Conservation (phyloP, 176 grass and related monocot genomes). For the Olyra latifolia region DNA sequence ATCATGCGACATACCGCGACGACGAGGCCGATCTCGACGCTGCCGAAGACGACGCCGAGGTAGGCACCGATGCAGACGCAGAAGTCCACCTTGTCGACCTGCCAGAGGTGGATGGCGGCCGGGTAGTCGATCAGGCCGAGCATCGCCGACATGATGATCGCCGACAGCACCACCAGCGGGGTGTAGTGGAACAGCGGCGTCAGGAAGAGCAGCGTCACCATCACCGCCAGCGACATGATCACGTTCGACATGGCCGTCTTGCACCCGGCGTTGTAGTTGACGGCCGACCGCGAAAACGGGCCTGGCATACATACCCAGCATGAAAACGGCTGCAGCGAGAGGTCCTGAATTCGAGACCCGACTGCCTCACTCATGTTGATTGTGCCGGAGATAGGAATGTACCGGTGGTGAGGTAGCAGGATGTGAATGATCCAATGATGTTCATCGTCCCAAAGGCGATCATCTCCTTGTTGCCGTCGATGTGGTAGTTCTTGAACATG, state of each 20-base stretch:
- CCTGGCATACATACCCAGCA: conserved; percentile 16
- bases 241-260: conserved; percentile 97
- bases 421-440: conserved; percentile 80
- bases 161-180: conserved; percentile 85
- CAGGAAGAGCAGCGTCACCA: conserved; percentile 86
- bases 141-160: conserved; percentile 94
- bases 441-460: conserved; percentile 92
- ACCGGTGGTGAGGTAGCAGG: conserved; percentile 94
- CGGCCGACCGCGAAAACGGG: conserved; percentile 83
- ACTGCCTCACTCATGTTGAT: not conserved
- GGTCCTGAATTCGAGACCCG: not conserved
- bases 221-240: conserved; percentile 80
- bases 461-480: conserved; percentile 99
- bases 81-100: conserved; percentile 96
- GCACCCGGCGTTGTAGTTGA: conserved; percentile 96
- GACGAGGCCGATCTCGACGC: conserved; percentile 76
- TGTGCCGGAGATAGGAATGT: not conserved
- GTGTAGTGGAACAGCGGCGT: conserved; percentile 98
- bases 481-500: conserved; percentile 98
- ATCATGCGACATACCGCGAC: conserved; percentile 42
- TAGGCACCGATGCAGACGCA: conserved; percentile 84
- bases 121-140: conserved; percentile 89
- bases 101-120: conserved; percentile 77
- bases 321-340: not conserved
- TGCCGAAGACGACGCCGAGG: conserved; percentile 91